phyloP scores from a whole-genome alignment of 129 eudicot species.

The Oenanthe sinensis region DNA sequence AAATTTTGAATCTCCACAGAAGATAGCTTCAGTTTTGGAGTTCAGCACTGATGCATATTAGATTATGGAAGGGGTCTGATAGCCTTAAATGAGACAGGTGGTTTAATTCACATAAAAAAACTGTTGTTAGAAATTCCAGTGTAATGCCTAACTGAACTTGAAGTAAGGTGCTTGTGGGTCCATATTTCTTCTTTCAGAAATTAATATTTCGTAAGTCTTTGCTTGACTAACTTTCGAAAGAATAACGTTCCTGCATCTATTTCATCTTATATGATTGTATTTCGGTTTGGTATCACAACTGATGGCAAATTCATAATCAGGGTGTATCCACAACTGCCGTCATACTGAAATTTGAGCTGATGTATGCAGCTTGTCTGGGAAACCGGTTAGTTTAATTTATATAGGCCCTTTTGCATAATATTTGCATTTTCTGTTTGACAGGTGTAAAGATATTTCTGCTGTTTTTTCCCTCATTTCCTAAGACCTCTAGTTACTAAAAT shows the following conservation, averaged over 20 bases:
- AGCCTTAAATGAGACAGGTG: background rate
- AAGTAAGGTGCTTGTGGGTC: background rate
- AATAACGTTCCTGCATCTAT: background rate
- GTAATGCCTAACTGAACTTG: background rate
- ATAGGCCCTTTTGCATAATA: background rate
- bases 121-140: background rate
- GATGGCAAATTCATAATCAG: constrained; percentile 32
- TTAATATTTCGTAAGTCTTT: background rate
- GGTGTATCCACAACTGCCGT: constrained; percentile 77
- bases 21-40: background rate
- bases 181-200: background rate
- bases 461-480: background rate
- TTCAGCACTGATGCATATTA: background rate
- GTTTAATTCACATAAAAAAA: background rate
- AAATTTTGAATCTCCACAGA: background rate
- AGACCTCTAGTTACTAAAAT: background rate
- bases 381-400: constrained; percentile 47
- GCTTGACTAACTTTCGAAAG: background rate
- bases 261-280: background rate
- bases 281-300: constrained; percentile 7
- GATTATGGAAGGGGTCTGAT: background rate
- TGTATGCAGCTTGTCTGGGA: constrained; percentile 74
- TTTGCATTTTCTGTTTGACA: constrained; percentile 5
- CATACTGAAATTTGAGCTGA: constrained; percentile 85
- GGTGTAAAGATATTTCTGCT: constrained; percentile 13